Percentiles rank a stretch among this genome's conserved stretches.
These are phyloP conservation scores for Peronospora belbahrii DNA, from an alignment of 352 stramenopile genomes.

Conservation along the genomic window DNA sequence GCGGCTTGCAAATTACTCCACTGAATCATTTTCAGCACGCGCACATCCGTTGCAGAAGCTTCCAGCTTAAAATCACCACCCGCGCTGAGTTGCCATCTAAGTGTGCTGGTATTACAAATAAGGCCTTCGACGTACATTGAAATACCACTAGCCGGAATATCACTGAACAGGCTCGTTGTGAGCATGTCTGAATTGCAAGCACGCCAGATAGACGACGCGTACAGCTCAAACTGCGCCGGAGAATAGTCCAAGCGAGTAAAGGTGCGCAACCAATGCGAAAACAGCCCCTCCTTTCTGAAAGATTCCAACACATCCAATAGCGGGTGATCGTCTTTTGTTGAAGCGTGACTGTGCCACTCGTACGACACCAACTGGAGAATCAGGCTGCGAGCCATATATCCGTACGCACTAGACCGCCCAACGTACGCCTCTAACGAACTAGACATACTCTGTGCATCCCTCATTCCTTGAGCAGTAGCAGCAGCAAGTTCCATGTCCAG, in stretches of 20 bases:
- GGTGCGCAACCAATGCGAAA: constrained; percentile 57
- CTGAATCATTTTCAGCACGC: constrained; percentile 32
- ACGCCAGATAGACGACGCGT: constrained; percentile 15
- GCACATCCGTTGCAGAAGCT: constrained; percentile 22
- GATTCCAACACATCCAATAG: constrained; percentile 44
- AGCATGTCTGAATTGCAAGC: constrained; percentile 8
- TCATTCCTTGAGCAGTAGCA: constrained; percentile 18
- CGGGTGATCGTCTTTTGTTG: constrained; percentile 26
- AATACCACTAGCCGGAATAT: constrained; percentile 10
- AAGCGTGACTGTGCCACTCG: constrained; percentile 51
- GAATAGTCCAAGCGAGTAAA: constrained; percentile 61
- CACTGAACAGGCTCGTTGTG: constrained; percentile 6
- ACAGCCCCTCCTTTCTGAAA: constrained; percentile 55
- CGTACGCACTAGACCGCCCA: constrained; percentile 51
- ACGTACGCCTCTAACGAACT: constrained; percentile 28
- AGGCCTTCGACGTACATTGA: constrained; percentile 27
- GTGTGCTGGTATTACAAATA: constrained; percentile 16
- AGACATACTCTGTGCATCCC: constrained; percentile 8
- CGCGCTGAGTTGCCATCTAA: constrained; percentile 29
- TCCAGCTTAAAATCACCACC: constrained; percentile 18
- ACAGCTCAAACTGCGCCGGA: constrained; percentile 17
- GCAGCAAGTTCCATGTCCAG: constrained; percentile 33
- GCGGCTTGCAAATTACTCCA: constrained; percentile 49
- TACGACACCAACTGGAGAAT: constrained; percentile 57
- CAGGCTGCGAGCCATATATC: constrained; percentile 44